Evolutionary conservation across 805 yeast species (phyloP).

Genomic region (Candida incommunis): DNA sequence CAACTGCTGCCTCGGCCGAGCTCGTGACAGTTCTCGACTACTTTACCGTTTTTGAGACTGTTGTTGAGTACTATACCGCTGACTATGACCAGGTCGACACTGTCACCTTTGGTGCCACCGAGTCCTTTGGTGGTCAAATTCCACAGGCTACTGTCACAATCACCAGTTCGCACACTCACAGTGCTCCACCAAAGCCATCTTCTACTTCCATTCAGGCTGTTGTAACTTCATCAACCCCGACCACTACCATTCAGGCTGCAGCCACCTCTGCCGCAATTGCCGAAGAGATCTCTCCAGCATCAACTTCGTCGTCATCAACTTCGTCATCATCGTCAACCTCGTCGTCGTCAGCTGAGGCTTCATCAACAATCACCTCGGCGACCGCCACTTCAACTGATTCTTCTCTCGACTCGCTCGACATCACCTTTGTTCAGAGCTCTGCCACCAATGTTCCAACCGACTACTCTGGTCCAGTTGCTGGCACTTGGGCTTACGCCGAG

Average conservation of each 20-base stretch:
- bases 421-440: conserved; percentile 3
- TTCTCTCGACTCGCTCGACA: conserved; percentile 11
- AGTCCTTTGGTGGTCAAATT: not conserved
- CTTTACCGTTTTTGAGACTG: conserved; percentile 11
- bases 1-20: conserved; percentile 3
- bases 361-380: conserved; percentile 13
- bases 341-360: not conserved
- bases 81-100: conserved; percentile 1
- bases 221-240: not conserved
- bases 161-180: no score
- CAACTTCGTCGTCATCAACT: not conserved
- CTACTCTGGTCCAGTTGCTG: conserved; percentile 4
- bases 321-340: not conserved
- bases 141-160: not conserved
- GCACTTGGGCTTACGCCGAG: conserved; percentile 9
- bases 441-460: conserved; percentile 6
- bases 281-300: not conserved
- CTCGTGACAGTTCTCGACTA: conserved; percentile 9
- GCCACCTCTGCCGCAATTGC: conserved; percentile 1
- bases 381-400: conserved; percentile 12
- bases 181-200: no score
- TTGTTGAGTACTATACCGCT: conserved; percentile 4
- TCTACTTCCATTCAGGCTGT: no score
- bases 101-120: not conserved
- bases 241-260: not conserved